Base-by-base conservation (phyloP, 345 rosid genomes). In the Carallia brachiata region DNA sequence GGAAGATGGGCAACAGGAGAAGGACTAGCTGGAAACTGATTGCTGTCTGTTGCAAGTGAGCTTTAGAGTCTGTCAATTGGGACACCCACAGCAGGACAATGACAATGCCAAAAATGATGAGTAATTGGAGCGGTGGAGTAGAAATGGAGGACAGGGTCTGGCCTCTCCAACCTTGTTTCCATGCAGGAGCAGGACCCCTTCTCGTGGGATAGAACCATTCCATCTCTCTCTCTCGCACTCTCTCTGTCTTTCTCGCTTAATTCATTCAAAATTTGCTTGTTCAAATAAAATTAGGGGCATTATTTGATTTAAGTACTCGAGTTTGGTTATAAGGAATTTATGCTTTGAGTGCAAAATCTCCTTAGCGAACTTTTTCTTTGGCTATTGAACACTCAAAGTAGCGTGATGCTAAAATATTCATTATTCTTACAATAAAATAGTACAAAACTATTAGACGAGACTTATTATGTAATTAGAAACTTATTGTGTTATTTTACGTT, bases 131-230 rank as follows among this genome's bases (percentile, higher is more conserved):
- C 0, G 92, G 85, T 4, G 85, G 88, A 1, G 68, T 5, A 0
- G 89, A 81, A 36, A 77, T 9, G 4, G 92, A 82, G 34, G 75
- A 27, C 56, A 80, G 8, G 47, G 85, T 79, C 54, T 79, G 81
- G 64, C 72, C 73, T 44, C 80, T 52, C 89, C 89, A 81, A 13
- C 87, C 84, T 17, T 78, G 85, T 75, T 85, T 87, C 88, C 89
- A 84, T 37, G 82, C 77, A 1, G 87, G 88, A 36, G 81, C 76
- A 1, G 87, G 88, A 32, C 85, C 88, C 65, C 88, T 82, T 80
- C 88, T 83, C 63, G 19, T 82, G 0, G 85, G 79, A 56, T 82
- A 75, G 3, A 84, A 61, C 89, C 88, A 84, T n/a, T 87, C 91
- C 89, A 80, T 84, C 56, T 17, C 8, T 16, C 56, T 17, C 23